Conservation (phyloP, 768 basidiomycete species). For the Psilocybe subaeruginosa region DNA sequence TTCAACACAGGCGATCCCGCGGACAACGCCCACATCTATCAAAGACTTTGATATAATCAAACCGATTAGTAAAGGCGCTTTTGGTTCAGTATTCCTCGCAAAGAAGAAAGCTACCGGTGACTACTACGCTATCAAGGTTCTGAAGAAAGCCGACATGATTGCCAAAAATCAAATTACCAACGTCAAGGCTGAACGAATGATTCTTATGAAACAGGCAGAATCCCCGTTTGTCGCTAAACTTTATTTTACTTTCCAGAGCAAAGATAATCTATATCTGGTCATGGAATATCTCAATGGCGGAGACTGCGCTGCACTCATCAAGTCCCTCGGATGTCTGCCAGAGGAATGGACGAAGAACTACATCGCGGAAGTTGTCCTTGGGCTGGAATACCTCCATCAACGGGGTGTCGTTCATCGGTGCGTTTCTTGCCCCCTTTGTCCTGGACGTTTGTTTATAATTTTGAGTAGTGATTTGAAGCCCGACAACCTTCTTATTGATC, state of each 20-base stretch:
- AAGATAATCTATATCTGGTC: slow-evolving; percentile 97
- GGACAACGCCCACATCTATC: slow-evolving; percentile 88
- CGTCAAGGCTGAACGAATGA: slow-evolving; percentile 99
- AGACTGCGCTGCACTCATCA: slow-evolving; percentile 96
- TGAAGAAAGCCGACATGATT: slow-evolving; percentile 99
- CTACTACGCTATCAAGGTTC: slow-evolving; percentile 99
- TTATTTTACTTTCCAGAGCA: slow-evolving; percentile 99
- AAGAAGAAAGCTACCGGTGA: slow-evolving; percentile 99
- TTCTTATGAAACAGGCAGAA: slow-evolving; percentile 98
- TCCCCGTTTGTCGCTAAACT: slow-evolving; percentile 98
- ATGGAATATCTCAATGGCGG: slow-evolving; percentile 99
- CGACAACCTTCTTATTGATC: slow-evolving; percentile 96
- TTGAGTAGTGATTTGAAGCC: slow-evolving; percentile 90
- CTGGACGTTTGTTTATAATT: slow-evolving; percentile 9
- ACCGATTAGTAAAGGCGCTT: slow-evolving; percentile 98
- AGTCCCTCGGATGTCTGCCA: slow-evolving; percentile 88
- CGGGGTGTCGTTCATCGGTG: slow-evolving; percentile 97
- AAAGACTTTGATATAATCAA: slow-evolving; percentile 99
- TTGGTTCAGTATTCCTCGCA: slow-evolving; percentile 96
- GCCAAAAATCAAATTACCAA: slow-evolving; percentile 99
- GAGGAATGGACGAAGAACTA: slow-evolving; percentile 98
- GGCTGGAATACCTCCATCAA: slow-evolving; percentile 95
- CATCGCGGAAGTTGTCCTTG: slow-evolving; percentile 93
- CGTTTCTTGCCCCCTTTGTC: slow-evolving; percentile 25
- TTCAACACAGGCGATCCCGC: slow-evolving; percentile 73